Conservation (phyloP, 176 grass and related monocot species). For the Carex parvula region DNA sequence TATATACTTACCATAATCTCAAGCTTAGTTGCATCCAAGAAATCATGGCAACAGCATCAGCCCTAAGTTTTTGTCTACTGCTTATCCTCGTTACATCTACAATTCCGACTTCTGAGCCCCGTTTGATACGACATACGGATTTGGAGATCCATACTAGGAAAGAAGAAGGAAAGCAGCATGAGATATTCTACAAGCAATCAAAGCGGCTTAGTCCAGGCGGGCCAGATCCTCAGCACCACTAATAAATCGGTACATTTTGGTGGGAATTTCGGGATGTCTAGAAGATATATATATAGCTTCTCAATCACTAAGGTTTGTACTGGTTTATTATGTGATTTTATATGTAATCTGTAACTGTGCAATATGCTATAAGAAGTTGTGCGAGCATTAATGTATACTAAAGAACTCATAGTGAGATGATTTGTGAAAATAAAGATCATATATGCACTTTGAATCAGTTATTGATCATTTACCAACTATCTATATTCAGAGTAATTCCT, state of each 20-base stretch:
- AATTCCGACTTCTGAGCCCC: constrained; percentile 4
- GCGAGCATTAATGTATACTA: background rate
- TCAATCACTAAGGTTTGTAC: background rate
- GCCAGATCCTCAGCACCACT: constrained; percentile 83
- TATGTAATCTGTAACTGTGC: background rate
- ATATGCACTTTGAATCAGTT: background rate
- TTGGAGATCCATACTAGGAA: background rate
- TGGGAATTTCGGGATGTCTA: background rate
- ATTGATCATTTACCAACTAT: background rate
- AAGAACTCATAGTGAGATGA: background rate
- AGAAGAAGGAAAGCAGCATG: background rate
- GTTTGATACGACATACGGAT: background rate
- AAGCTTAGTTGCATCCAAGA: constrained; percentile 3
- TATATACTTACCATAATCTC: constrained; percentile 19
- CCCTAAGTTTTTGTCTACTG: constrained; percentile 17
- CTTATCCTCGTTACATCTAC: background rate
- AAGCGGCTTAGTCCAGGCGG: constrained; percentile 65
- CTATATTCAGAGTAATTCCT: background rate
- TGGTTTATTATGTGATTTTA: background rate
- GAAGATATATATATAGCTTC: background rate
- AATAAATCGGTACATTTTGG: background rate
- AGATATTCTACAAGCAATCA: constrained; percentile 21
- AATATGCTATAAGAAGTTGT: background rate
- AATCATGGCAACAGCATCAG: constrained; percentile 20
- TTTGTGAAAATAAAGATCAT: background rate